Percentiles rank a stretch among this genome's conserved stretches.
Evolutionary conservation across 2,329 filamentous ascomycete species (phyloP).

Genomic region (Blumeria hordei): DNA sequence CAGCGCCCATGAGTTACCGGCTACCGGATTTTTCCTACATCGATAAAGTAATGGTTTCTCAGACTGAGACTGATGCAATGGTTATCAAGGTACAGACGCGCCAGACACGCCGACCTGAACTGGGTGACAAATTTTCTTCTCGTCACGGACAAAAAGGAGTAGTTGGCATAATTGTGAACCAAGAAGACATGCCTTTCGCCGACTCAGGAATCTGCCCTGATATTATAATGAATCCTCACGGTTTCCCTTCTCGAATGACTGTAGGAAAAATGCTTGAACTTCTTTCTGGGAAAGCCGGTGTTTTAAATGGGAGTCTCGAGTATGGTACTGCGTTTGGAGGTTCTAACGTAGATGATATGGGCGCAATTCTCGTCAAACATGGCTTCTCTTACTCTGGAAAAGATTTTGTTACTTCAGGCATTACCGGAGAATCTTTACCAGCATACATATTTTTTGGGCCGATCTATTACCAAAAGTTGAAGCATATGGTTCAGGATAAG

Average conservation of each 20-base stretch:
- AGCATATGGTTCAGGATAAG: slow-evolving; percentile 99
- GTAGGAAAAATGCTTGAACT: slow-evolving; percentile 95
- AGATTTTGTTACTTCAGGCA: slow-evolving; percentile 84
- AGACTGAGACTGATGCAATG: slow-evolving; percentile 64
- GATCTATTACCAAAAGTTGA: slow-evolving; percentile 98
- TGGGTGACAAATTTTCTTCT: slow-evolving; percentile 97
- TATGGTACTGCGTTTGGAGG: slow-evolving; percentile 77
- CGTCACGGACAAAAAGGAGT: slow-evolving; percentile 97
- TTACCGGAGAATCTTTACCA: slow-evolving; percentile 80
- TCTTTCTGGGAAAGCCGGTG: slow-evolving; percentile 77
- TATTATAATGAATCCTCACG: slow-evolving; percentile 99
- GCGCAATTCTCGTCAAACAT: slow-evolving; percentile 55
- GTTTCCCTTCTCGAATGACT: slow-evolving; percentile 98
- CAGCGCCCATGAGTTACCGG: slow-evolving; percentile 53
- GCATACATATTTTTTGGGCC: slow-evolving; percentile 97
- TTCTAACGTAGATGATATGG: slow-evolving; percentile 75
- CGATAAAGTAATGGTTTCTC: slow-evolving; percentile 86
- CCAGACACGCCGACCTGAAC: slow-evolving; percentile 83
- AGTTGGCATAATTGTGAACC: slow-evolving; percentile 84
- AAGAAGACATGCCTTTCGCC: slow-evolving; percentile 91
- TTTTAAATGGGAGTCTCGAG: slow-evolving; percentile 62
- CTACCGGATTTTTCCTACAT: slow-evolving; percentile 70
- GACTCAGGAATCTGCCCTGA: slow-evolving; percentile 82
- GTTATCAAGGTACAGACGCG: slow-evolving; percentile 86
- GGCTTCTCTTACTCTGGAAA: slow-evolving; percentile 96